Conservation (phyloP, 2,329 filamentous ascomycete genomes). For the Byssothecium circinans region DNA sequence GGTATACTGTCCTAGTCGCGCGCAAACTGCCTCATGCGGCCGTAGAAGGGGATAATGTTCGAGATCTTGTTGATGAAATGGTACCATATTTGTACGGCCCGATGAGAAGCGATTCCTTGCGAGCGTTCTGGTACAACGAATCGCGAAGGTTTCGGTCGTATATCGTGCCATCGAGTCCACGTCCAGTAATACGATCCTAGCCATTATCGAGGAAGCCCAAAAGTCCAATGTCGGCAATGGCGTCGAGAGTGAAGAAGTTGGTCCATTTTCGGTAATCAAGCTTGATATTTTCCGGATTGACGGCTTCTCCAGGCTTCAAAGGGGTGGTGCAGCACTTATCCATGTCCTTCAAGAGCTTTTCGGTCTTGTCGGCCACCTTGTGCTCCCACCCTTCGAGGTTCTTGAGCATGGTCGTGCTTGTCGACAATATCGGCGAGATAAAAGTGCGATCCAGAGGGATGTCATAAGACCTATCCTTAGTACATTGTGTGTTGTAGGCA, state of each 20-base stretch:
- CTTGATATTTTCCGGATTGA: constrained; percentile 45
- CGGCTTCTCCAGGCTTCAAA: constrained; percentile 21
- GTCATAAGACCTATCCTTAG: constrained; percentile 54
- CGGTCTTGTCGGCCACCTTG: constrained; percentile 57
- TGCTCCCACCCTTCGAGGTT: constrained; percentile 59
- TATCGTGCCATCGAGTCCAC: constrained; percentile 50
- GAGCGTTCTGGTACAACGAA: constrained; percentile 54
- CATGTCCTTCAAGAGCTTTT: constrained; percentile 48
- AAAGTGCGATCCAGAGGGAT: constrained; percentile 52
- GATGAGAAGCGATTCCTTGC: constrained; percentile 54
- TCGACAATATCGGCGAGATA: constrained; percentile 58
- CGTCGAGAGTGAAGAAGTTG: constrained; percentile 61
- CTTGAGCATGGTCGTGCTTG: constrained; percentile 55
- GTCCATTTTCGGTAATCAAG: constrained; percentile 56
- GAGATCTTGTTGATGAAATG: constrained; percentile 51
- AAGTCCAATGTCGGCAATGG: constrained; percentile 60
- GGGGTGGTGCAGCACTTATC: constrained; percentile 49
- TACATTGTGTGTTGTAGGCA: constrained; percentile 54
- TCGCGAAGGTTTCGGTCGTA: constrained; percentile 54
- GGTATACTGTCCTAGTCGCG: constrained; percentile 54
- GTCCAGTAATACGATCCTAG: constrained; percentile 48
- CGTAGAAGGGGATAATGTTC: constrained; percentile 52
- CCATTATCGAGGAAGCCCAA: constrained; percentile 57
- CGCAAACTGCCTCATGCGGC: constrained; percentile 44
- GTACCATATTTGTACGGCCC: constrained; percentile 59